Base-by-base conservation (phyloP, 345 rosid genomes). In the Triadica sebifera region DNA sequence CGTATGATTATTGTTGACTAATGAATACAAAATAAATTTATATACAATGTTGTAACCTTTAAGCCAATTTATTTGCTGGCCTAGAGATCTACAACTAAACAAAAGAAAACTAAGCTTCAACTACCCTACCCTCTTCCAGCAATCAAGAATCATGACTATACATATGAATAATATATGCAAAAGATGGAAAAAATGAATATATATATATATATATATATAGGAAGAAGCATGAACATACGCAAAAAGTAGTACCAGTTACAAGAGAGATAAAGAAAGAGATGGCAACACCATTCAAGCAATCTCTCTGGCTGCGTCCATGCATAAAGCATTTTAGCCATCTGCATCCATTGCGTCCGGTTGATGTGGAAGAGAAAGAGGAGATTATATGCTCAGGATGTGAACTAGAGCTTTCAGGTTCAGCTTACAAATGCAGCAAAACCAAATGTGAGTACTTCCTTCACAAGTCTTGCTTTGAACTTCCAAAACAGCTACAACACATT, bases 371-470 rank as follows among this genome's bases (percentile, higher is more conserved):
- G 24, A 69, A 66, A 17, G 79, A 75, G 2, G 79, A 75, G 57
- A 41, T 79, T 8, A 57, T 70, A 6, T 79, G 75, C 46, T 63
- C 37, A 2, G 75, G 72, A 12, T 74, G 79, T 11, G 79, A 71
- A 46, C n/a, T 70, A 10, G 69, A 75, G 22, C 50, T 65, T 41
- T 38, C 58, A 4, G 75, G 75, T 37, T 41, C 75, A 12, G 76
- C 76, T 57, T 79, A 65, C 34, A 79, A 41, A n/a, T 75, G 82
- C 61, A 65, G 45, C 29, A 70, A 70, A 49, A 56, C 73, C 37
- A 55, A n/a, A 3, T 70, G 73, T 16, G 82, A 74, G 1, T 70
- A 62, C 51, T 70, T 56, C 25, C 73, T 75, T 20, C 82, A 71
- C 52, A 50, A 60, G 17, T 51, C 69, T 24, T 75, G 82, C 76